phyloP scores from a whole-genome alignment of 495 filamentous ascomycete genomes.

The Aspergillus bertholletiae region DNA sequence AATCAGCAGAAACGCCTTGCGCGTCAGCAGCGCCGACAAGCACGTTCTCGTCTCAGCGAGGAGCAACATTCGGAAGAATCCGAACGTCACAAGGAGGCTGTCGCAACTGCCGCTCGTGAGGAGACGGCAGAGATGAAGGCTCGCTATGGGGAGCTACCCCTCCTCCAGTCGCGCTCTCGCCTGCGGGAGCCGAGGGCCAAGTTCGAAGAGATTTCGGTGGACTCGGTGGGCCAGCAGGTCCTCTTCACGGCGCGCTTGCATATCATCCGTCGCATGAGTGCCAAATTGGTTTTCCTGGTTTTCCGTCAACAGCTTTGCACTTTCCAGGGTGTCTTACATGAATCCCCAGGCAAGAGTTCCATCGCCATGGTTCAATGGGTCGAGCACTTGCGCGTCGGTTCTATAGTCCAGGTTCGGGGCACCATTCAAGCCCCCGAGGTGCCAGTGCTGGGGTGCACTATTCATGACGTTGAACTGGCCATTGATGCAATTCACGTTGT shows the following conservation, averaged over 20 bases:
- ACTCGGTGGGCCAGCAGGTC: constrained; percentile 64
- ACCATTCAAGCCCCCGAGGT: constrained; percentile 58
- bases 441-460: constrained; percentile 51
- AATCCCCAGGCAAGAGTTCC: constrained; percentile 47
- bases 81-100: constrained; percentile 44
- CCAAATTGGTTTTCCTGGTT: constrained; percentile 86
- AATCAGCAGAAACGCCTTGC: constrained; percentile 51
- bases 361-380: constrained; percentile 64
- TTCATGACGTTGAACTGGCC: constrained; percentile 53
- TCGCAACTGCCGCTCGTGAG: constrained; percentile 26
- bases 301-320: constrained; percentile 75
- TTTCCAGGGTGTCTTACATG: constrained; percentile 72
- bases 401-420: constrained; percentile 62
- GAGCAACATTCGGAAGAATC: constrained; percentile 49
- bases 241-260: constrained; percentile 79
- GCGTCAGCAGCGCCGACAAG: constrained; percentile 40
- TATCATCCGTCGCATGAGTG: constrained; percentile 77
- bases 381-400: constrained; percentile 66
- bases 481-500: constrained; percentile 53
- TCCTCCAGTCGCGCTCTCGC: constrained; percentile 47
- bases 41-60: constrained; percentile 47
- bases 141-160: constrained; percentile 56
- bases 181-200: constrained; percentile 38
- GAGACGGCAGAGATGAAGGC: constrained; percentile 52
- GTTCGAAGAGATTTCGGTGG: constrained; percentile 50